Evolutionary conservation across 1,284 basidiomycete species (phyloP).

Genomic region (Sporisorium scitamineum): DNA sequence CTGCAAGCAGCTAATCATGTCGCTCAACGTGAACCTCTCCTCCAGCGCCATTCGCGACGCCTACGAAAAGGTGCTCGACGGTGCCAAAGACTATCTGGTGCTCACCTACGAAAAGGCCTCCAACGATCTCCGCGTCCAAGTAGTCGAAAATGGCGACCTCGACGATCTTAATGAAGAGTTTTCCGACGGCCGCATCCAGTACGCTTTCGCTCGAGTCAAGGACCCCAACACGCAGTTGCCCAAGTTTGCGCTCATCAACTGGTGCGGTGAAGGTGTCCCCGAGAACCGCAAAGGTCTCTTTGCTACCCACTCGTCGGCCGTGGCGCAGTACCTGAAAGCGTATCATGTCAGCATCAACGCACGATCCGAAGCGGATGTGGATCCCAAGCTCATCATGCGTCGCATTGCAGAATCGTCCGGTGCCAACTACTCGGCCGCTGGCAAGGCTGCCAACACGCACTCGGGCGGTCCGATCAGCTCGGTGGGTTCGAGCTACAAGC

Average conservation of each 20-base stretch:
- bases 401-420: slow-evolving; percentile 90
- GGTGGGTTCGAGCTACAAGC: slow-evolving; percentile 64
- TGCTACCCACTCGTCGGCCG: slow-evolving; percentile 83
- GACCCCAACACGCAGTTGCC: slow-evolving; percentile 90
- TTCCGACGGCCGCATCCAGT: slow-evolving; percentile 93
- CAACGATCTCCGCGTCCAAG: slow-evolving; percentile 90
- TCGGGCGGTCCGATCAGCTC: slow-evolving; percentile 59
- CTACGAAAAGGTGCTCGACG: slow-evolving; percentile 67
- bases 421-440: slow-evolving; percentile 80
- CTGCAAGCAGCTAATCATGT: slow-evolving; percentile 53
- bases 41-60: slow-evolving; percentile 74
- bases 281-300: slow-evolving; percentile 92
- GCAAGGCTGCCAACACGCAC: slow-evolving; percentile 64
- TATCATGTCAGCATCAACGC: slow-evolving; percentile 90
- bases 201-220: slow-evolving; percentile 87
- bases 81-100: slow-evolving; percentile 84
- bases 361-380: slow-evolving; percentile 80
- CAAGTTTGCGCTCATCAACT: slow-evolving; percentile 84
- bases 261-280: slow-evolving; percentile 93
- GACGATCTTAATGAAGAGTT: slow-evolving; percentile 95
- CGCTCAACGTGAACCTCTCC: slow-evolving; percentile 75
- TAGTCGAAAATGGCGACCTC: slow-evolving; percentile 76
- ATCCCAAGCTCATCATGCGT: slow-evolving; percentile 74
- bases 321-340: slow-evolving; percentile 84
- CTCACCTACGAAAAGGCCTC: slow-evolving; percentile 86